Percentiles rank a stretch among this genome's conserved stretches.
Evolutionary conservation across 306 rosid genomes (phyloP).

Genomic region (Prunus mume): DNA sequence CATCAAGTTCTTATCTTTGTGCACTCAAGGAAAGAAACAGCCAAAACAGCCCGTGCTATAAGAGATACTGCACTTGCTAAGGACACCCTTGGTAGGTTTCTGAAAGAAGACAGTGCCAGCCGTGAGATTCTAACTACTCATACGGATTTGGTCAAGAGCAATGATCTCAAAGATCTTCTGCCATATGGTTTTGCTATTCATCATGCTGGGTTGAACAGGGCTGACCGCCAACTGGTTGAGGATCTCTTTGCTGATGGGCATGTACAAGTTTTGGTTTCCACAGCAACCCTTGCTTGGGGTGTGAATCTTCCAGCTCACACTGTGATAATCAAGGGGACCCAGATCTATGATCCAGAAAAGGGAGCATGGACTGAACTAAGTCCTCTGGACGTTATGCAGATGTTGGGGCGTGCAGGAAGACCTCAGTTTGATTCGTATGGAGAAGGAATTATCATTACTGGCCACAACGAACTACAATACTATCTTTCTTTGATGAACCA

Average conservation of each 20-base stretch:
- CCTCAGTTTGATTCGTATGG: slow-evolving; percentile 87
- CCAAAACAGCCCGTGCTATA: slow-evolving; percentile 98
- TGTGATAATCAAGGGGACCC: slow-evolving; percentile 93
- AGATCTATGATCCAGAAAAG: slow-evolving; percentile 88
- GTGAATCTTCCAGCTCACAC: slow-evolving; percentile 93
- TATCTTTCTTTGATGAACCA: slow-evolving; percentile 94
- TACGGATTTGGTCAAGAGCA: slow-evolving; percentile 90
- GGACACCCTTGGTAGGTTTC: slow-evolving; percentile 88
- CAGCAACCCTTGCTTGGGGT: slow-evolving; percentile 99
- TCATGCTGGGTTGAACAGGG: slow-evolving; percentile 92
- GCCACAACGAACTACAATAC: slow-evolving; percentile 86
- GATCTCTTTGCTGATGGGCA: slow-evolving; percentile 95
- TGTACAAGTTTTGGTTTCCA: slow-evolving; percentile 91
- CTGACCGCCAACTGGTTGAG: slow-evolving; percentile 93
- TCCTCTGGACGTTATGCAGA: slow-evolving; percentile 96
- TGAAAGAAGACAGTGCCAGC: slow-evolving; percentile 96
- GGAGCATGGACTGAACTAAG: slow-evolving; percentile 98
- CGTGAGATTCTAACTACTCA: slow-evolving; percentile 94
- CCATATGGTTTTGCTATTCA: slow-evolving; percentile 97
- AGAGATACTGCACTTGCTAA: slow-evolving; percentile 92
- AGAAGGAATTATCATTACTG: slow-evolving; percentile 90
- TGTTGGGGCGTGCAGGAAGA: slow-evolving; percentile 98
- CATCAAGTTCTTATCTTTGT: slow-evolving; percentile 96
- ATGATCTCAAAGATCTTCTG: slow-evolving; percentile 90
- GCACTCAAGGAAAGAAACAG: slow-evolving; percentile 93